A percentile compares a stretch with the other conserved stretches of the same genome.
Conservation (phyloP, 2,329 filamentous ascomycete genomes). For the Colletotrichum liaoningense region DNA sequence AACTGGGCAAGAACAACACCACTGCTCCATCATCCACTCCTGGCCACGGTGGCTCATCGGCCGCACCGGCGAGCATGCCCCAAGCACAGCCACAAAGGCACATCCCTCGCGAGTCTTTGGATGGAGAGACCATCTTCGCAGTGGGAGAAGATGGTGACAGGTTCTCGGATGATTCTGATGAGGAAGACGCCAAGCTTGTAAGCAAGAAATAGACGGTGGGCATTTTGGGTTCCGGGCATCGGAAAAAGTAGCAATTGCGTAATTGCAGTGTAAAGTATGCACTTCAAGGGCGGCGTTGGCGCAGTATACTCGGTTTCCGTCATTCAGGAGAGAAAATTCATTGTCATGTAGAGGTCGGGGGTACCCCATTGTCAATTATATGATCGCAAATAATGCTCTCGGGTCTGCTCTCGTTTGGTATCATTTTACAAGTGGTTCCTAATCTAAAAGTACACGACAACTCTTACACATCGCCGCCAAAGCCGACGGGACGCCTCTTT, state of each 20-base stretch:
- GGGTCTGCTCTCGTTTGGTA: not conserved
- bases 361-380: not conserved
- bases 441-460: not conserved
- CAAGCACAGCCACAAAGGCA: slow-evolving; percentile 38
- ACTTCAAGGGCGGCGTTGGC: slow-evolving; percentile 20
- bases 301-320: slow-evolving; percentile 4
- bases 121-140: slow-evolving; percentile 96
- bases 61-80: slow-evolving; percentile 15
- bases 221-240: not conserved
- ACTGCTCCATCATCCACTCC: slow-evolving; percentile 33
- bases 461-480: slow-evolving; percentile 76
- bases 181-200: slow-evolving; percentile 70
- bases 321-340: not conserved
- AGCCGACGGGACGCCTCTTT: slow-evolving; percentile 84
- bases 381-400: not conserved
- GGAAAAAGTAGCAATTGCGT: slow-evolving; percentile 19
- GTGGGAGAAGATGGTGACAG: slow-evolving; percentile 88
- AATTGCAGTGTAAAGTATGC: slow-evolving; percentile 32
- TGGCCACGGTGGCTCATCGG: slow-evolving; percentile 22
- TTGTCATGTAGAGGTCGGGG: slow-evolving; percentile 12
- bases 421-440: not conserved
- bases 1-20: slow-evolving; percentile 53
- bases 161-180: slow-evolving; percentile 80
- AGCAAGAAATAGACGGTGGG: slow-evolving; percentile 50
- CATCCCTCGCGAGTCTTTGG: slow-evolving; percentile 68